A percentile compares a stretch with the other conserved stretches of the same genome.
Conservation (phyloP, 2,329 filamentous ascomycete genomes). For the Pseudogymnoascus sp. region DNA sequence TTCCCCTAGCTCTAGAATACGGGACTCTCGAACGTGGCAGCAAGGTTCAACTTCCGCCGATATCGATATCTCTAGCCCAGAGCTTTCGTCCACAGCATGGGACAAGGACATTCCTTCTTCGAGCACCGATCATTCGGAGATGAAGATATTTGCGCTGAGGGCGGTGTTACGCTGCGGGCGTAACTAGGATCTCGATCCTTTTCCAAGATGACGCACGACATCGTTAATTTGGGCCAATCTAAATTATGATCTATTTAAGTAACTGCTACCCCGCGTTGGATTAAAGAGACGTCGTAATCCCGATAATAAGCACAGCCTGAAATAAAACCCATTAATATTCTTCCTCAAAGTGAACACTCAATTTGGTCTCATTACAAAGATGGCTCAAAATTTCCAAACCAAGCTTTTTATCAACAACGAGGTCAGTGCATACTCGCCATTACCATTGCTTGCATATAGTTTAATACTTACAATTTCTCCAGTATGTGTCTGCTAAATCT, state of each 20-base stretch:
- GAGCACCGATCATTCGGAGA: background rate
- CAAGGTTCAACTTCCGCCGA: background rate
- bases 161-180: no score
- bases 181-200: background rate
- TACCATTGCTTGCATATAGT: background rate
- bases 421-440: constrained; percentile 18
- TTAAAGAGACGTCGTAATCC: background rate
- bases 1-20: background rate
- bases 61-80: background rate
- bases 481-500: constrained; percentile 16
- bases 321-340: background rate
- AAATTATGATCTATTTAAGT: background rate
- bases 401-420: constrained; percentile 44
- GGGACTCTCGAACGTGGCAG: background rate
- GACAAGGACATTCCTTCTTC: background rate
- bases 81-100: background rate
- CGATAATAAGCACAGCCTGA: background rate
- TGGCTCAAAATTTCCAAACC: background rate
- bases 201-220: background rate
- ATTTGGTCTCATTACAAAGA: background rate
- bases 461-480: background rate
- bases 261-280: background rate
- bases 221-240: background rate
- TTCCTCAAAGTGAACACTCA: background rate
- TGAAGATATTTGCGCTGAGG: no score